Evolutionary conservation across 2,329 filamentous ascomycete species (phyloP), one percentile per base, ranked within the genome.

Genomic region (Blastomyces parvus): DNA sequence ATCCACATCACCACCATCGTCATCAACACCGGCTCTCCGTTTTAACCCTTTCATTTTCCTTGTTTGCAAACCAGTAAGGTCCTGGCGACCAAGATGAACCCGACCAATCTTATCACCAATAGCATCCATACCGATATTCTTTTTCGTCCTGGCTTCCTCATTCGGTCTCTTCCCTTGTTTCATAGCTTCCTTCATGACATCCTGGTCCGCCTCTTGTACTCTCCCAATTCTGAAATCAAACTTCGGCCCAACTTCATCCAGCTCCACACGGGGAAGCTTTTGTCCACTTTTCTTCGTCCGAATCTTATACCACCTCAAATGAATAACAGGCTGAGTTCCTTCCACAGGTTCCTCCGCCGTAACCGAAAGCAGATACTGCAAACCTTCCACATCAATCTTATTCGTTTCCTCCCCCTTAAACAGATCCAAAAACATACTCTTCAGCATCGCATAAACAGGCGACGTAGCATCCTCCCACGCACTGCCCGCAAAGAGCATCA

Each of bases 1-100:
- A 60, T 82, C 81, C 52, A 71, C 76, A 64, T 79, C 79, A 19
- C 71, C 79, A 3, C 79, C 81, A 60, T 83, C 84, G 30, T 80
- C 81, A 52, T 82, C 82, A 30, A 84, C 78, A 66, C 86, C 86
- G 62, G 90, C 85, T 67, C 83, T 86, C 68, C 94, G 84, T 85
- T 97, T 99, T 69, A 99, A 78, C 69, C 92, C 94, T 86, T 99
- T 99, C 92, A 99, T 97, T 86, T 99, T 99, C 73, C 94, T 87
- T 61, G 92, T 95, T 82, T 99, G 94, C 77, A 99, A 77, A 70
- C 88, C 84, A 73, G 82, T 83, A 64, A 99, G 83, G 78, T 99
- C 91, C 78, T 97, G 91, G 80, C 88, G 91, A 72, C 89, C 91
- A 65, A 96, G 78, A 76, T 99, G 94, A 67, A 99, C 89, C 69